These are phyloP conservation scores for Cupressus sempervirens DNA, from an alignment of 75 land plant species.

Conservation along the genomic window DNA sequence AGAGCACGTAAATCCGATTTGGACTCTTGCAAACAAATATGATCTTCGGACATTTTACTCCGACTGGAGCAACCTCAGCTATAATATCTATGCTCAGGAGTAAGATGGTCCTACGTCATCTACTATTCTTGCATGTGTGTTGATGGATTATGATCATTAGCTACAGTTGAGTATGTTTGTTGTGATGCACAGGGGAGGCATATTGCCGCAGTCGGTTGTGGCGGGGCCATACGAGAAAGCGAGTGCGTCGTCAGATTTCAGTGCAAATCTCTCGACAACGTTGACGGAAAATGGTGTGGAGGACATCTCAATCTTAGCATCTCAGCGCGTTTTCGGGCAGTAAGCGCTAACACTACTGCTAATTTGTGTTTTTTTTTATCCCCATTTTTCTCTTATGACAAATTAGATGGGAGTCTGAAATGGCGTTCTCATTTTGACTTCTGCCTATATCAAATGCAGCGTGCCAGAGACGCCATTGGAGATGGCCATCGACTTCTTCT, in stretches of 20 bases:
- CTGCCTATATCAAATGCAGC: conserved; percentile 4
- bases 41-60: not conserved
- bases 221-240: not conserved
- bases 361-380: no score
- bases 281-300: not conserved
- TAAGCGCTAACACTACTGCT: not conserved
- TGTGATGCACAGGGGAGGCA: not conserved
- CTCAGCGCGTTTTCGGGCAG: conserved; percentile 3
- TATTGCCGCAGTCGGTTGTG: not conserved
- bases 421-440: not conserved
- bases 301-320: conserved; percentile 9
- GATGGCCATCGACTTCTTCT: conserved; percentile 54
- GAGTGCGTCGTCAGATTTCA: not conserved
- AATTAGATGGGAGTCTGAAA: no score
- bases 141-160: no score
- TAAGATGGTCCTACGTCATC: not conserved
- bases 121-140: no score
- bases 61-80: conserved; percentile 32
- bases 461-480: conserved; percentile 54
- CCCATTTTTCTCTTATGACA: no score
- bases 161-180: no score
- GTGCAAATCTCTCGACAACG: not conserved
- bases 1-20: no score
- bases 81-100: conserved; percentile 28
- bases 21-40: no score